Evolutionary conservation across 208 protist genomes (phyloP).

Genomic region (Leishmania aethiopica): DNA sequence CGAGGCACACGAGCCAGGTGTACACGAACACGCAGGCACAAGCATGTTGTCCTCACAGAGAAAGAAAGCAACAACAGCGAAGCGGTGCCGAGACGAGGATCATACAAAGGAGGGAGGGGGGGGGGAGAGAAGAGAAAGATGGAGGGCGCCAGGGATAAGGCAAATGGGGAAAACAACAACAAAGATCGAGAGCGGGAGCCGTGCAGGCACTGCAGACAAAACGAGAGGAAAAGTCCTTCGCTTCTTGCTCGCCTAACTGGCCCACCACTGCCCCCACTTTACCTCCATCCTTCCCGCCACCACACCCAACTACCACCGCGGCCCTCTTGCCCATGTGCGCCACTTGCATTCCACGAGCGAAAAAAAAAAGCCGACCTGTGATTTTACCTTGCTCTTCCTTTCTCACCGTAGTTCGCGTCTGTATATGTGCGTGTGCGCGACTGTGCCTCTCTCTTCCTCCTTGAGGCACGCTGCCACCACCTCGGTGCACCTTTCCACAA

Average conservation of each 20-base stretch:
- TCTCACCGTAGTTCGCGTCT: not conserved
- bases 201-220: not conserved
- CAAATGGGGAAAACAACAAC: not conserved
- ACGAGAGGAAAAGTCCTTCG: not conserved
- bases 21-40: not conserved
- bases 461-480: not conserved
- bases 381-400: not conserved
- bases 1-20: not conserved
- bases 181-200: not conserved
- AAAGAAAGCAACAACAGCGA: not conserved
- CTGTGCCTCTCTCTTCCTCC: not conserved
- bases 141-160: not conserved
- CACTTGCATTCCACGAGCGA: not conserved
- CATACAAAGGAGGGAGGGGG: not conserved
- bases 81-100: not conserved
- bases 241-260: not conserved
- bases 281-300: not conserved
- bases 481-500: not conserved
- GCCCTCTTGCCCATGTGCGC: not conserved
- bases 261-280: not conserved
- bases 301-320: not conserved
- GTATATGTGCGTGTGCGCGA: not conserved
- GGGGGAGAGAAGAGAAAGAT: not conserved
- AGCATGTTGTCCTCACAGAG: not conserved
- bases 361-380: not conserved